Base-by-base conservation (phyloP, 352 stramenopile genomes). In the Thalassiosira livingstoniorum region DNA sequence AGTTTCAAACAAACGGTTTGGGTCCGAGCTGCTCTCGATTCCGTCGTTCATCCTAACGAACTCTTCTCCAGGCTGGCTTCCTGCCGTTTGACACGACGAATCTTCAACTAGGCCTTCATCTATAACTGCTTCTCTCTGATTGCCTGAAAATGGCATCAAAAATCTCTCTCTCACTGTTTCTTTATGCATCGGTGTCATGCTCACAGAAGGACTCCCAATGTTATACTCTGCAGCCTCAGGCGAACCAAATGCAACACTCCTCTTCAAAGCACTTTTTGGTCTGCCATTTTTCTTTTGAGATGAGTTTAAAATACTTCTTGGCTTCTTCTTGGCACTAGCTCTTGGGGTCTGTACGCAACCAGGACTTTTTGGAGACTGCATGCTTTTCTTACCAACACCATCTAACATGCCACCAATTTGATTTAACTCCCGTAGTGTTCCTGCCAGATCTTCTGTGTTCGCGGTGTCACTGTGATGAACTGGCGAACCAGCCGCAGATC, bases 161-260 rank as follows among this genome's bases (percentile, higher is more conserved):
- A 53, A 82, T 43, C 55, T 55, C 34, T 83, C 42, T 39, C 62
- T 43, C 2, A 77, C 51, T 11, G 54, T 70, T 67, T 87, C 69
- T 13, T 64, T 35, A 66, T 89, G 86, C 82, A 94, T 89, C 21
- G 88, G 91, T 25, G 91, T 94, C 31, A 94, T 81, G 55, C 63
- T 91, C 0, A 83, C 71, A 25, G 90, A 92, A 42, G 91, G 91
- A 75, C 88, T 94, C 11, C 79, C 81, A 45, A 93, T 82, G 63
- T 92, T 89, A 70, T 91, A 95, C 42, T 90, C 70, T 23, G 89
- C 87, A 29, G 86, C 83, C 58, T 90, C 80, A 2, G 89, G 88
- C 47, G 87, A 92, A n/a, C 89, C 88, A 82, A 95, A 95, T 23
- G 76, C 87, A 53, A 95, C 89, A 63, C 64, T 85, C 58, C 72